Evolutionary conservation across 148 eudicot species (phyloP).

Genomic region (Silene uniflora): DNA sequence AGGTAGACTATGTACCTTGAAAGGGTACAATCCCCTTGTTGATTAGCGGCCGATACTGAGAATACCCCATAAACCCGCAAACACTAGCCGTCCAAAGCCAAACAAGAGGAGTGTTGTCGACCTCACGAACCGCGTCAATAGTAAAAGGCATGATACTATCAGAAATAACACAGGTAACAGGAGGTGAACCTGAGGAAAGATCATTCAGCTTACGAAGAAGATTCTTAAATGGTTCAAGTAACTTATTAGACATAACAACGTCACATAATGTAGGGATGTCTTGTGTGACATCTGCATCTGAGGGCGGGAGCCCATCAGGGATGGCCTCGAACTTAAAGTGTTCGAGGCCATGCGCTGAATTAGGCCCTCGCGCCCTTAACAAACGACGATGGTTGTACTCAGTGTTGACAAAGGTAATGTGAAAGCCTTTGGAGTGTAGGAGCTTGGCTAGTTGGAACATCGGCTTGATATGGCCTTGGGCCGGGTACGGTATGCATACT

Average conservation of each 20-base stretch:
- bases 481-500: constrained; percentile 28
- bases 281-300: constrained; percentile 38
- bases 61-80: constrained; percentile 34
- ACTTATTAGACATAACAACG: constrained; percentile 4
- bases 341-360: constrained; percentile 15
- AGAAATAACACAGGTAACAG: constrained; percentile 28
- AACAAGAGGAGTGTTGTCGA: constrained; percentile 20
- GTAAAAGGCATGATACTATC: constrained; percentile 36
- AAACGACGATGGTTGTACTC: constrained; percentile 33
- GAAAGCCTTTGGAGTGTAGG: constrained; percentile 30
- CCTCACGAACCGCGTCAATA: constrained; percentile 10
- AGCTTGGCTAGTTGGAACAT: constrained; percentile 28
- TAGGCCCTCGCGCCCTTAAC: constrained; percentile 15
- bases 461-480: constrained; percentile 29
- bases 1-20: constrained; percentile 30
- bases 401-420: constrained; percentile 38
- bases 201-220: constrained; percentile 22
- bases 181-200: constrained; percentile 20
- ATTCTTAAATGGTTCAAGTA: constrained; percentile 26
- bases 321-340: constrained; percentile 31
- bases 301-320: constrained; percentile 30
- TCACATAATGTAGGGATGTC: constrained; percentile 25
- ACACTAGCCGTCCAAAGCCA: constrained; percentile 39
- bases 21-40: constrained; percentile 33
- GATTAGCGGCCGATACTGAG: constrained; percentile 16